Conservation (phyloP, 2,329 filamentous ascomycete genomes). For the Penicillium sp. region DNA sequence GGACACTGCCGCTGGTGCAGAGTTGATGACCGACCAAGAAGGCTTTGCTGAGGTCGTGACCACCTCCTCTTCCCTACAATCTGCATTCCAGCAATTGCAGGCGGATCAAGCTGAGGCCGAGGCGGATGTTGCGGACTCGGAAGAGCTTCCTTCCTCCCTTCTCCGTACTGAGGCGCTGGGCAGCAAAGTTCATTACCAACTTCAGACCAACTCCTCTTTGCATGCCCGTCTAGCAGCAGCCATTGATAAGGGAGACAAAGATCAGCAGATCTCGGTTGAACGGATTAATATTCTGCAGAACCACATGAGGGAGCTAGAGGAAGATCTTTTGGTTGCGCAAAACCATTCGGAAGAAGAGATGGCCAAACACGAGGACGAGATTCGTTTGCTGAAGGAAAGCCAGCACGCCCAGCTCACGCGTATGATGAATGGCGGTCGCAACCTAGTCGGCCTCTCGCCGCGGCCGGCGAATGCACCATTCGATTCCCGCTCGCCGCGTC, state of each 20-base stretch:
- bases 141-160: conserved; percentile 70
- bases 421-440: conserved; percentile 57
- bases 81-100: conserved; percentile 73
- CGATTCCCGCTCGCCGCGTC: conserved; percentile 56
- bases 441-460: conserved; percentile 51
- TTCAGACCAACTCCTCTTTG: conserved; percentile 73
- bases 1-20: conserved; percentile 72
- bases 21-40: conserved; percentile 49
- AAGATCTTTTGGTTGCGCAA: conserved; percentile 78
- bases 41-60: conserved; percentile 51
- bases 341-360: conserved; percentile 83
- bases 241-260: conserved; percentile 77
- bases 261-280: conserved; percentile 75
- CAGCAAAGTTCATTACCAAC: conserved; percentile 73
- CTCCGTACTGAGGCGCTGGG: conserved; percentile 77
- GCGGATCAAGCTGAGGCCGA: conserved; percentile 64
- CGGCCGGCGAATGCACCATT: conserved; percentile 64
- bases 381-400: conserved; percentile 71
- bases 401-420: conserved; percentile 76
- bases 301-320: conserved; percentile 77
- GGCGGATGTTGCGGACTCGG: conserved; percentile 69
- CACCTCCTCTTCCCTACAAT: conserved; percentile 70
- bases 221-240: conserved; percentile 75
- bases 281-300: conserved; percentile 83
- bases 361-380: conserved; percentile 80